phyloP scores from a whole-genome alignment of 2,329 filamentous ascomycete genomes.

The Sarocladiaceae sp. region DNA sequence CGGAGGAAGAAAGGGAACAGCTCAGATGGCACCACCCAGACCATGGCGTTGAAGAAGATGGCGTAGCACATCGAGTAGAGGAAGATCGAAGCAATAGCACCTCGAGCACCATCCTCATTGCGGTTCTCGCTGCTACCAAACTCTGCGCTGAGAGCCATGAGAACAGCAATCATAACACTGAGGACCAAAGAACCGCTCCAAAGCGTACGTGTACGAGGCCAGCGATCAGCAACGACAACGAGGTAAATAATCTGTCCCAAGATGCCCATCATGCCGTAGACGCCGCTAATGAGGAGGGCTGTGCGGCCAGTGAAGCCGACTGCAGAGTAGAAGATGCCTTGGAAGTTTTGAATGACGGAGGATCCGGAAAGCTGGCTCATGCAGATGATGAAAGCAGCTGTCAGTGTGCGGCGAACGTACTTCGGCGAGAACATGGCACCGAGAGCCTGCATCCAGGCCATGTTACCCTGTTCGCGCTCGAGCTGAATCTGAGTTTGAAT shows the following conservation, averaged over 20 bases:
- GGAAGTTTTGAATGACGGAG: conserved; percentile 27
- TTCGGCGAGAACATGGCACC: conserved; percentile 21
- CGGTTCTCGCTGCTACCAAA: conserved; percentile 14
- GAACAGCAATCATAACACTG: conserved; percentile 18
- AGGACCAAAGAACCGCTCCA: conserved; percentile 17
- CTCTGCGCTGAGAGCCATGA: conserved; percentile 20
- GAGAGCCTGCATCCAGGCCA: conserved; percentile 15
- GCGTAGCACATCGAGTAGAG: conserved; percentile 24
- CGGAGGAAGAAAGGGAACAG: conserved; percentile 23
- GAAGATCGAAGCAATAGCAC: conserved; percentile 27
- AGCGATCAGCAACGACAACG: conserved; percentile 22
- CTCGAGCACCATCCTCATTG: conserved; percentile 19
- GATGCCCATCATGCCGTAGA: conserved; percentile 30
- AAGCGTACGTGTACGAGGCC: conserved; percentile 18
- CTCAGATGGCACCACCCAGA: conserved; percentile 25
- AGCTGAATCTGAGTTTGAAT: conserved; percentile 25
- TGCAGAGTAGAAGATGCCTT: conserved; percentile 31
- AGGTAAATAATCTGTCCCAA: conserved; percentile 25
- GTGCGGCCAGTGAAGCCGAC: conserved; percentile 43
- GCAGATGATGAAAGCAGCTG: conserved; percentile 24
- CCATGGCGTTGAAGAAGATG: conserved; percentile 28
- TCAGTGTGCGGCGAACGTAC: conserved; percentile 22
- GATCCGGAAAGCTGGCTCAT: conserved; percentile 26
- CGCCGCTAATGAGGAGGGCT: conserved; percentile 43
- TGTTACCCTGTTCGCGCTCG: conserved; percentile 17